Percentiles rank a stretch among this genome's conserved stretches.
Evolutionary conservation across 768 basidiomycete genomes (phyloP).

Genomic region (Boletus sp.): DNA sequence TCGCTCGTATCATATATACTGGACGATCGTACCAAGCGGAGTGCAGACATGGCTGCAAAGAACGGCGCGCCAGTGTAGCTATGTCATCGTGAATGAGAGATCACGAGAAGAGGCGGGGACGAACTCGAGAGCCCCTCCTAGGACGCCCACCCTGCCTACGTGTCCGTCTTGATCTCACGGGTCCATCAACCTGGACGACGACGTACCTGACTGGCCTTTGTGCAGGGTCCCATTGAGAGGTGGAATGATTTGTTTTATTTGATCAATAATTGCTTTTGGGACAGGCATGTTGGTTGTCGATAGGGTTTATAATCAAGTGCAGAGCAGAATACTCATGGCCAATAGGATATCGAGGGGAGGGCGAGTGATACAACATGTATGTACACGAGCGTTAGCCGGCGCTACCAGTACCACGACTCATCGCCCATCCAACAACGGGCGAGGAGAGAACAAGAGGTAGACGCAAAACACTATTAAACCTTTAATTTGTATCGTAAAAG

Average conservation of each 20-base stretch:
- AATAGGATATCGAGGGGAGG: constrained; percentile 20
- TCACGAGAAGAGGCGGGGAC: constrained; percentile 23
- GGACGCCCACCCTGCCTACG: constrained; percentile 83
- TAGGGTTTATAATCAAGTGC: not conserved
- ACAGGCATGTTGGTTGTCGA: constrained; percentile 53
- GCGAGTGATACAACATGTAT: constrained; percentile 29
- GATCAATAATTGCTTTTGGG: constrained; percentile 58
- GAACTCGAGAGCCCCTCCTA: constrained; percentile 93
- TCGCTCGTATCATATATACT: not conserved
- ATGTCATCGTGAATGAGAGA: not conserved
- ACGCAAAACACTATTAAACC: constrained; percentile 26
- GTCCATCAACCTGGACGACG: not conserved
- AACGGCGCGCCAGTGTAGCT: constrained; percentile 98
- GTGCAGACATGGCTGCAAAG: constrained; percentile 89
- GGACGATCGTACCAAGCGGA: constrained; percentile 60
- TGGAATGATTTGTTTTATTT: constrained; percentile 83
- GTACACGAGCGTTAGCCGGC: constrained; percentile 18
- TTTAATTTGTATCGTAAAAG: constrained; percentile 24
- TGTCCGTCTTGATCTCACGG: constrained; percentile 1
- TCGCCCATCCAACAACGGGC: constrained; percentile 2
- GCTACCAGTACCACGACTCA: constrained; percentile 8
- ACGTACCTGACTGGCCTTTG: constrained; percentile 90
- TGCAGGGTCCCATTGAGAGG: constrained; percentile 86
- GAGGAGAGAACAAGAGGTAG: constrained; percentile 3
- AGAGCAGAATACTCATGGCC: not conserved